phyloP scores from a whole-genome alignment of 805 yeast genomes.

The Helenozyma rhizophorensis region DNA sequence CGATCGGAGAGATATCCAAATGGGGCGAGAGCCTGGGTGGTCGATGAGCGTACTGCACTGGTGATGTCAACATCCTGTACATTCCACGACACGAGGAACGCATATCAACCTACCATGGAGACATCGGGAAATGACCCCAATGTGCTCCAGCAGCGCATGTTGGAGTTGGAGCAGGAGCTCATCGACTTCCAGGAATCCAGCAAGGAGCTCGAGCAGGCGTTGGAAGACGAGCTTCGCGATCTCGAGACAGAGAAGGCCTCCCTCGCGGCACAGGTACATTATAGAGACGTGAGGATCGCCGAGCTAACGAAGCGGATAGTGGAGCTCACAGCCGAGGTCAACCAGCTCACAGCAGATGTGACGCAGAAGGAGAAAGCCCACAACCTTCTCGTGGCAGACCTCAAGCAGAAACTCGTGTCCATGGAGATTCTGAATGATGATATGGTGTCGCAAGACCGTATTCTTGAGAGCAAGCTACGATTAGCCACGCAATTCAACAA shows the following conservation, averaged over 20 bases:
- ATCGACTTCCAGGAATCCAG: slow-evolving; percentile 41
- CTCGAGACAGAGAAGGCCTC: slow-evolving; percentile 24
- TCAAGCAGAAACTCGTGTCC: slow-evolving; percentile 32
- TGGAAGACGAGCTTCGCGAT: slow-evolving; percentile 39
- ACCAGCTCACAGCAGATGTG: slow-evolving; percentile 11
- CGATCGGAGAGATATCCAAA: too few species aligned
- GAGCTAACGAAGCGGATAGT: slow-evolving; percentile 13
- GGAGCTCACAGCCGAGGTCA: slow-evolving; percentile 18
- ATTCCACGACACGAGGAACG: too few species aligned
- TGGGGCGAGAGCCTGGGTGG: too few species aligned
- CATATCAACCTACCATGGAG: too few species aligned
- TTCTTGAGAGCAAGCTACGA: slow-evolving; percentile 29
- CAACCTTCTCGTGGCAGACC: slow-evolving; percentile 17
- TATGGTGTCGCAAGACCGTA: slow-evolving; percentile 36
- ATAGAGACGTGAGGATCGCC: slow-evolving; percentile 17
- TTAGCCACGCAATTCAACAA: slow-evolving; percentile 36
- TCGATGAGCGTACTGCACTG: too few species aligned
- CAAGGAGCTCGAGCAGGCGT: slow-evolving; percentile 40
- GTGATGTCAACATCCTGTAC: too few species aligned
- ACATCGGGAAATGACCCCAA: too few species aligned
- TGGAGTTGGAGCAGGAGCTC: slow-evolving; percentile 35
- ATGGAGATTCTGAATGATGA: slow-evolving; percentile 41
- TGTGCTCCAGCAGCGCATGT: slow-evolving; percentile 21
- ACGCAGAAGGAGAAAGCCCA: slow-evolving; percentile 10
- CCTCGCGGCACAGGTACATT: slow-evolving; percentile 14